Conservation (phyloP, 2,329 filamentous ascomycete genomes). For the Ophiostoma angusticollis region DNA sequence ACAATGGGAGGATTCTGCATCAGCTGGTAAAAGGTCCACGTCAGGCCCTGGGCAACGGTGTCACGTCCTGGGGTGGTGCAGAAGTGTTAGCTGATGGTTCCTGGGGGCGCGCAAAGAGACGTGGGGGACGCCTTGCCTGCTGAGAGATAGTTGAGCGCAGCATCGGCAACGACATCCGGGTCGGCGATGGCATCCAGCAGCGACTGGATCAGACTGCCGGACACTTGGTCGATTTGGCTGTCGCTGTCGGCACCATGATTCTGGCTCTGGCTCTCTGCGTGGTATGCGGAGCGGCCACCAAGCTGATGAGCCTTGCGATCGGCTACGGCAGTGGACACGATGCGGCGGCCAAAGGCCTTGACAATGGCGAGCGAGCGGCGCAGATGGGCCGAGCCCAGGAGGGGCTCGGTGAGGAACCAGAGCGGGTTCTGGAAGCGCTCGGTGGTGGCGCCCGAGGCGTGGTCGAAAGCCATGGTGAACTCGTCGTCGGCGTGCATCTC, state of each 20-base stretch:
- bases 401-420: constrained; percentile 44
- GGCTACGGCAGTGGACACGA: constrained; percentile 42
- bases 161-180: constrained; percentile 45
- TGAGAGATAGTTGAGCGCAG: constrained; percentile 53
- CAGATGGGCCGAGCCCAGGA: constrained; percentile 34
- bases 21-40: constrained; percentile 50
- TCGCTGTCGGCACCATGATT: not conserved
- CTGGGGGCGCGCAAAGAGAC: no score
- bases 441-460: constrained; percentile 46
- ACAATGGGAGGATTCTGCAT: constrained; percentile 34
- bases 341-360: constrained; percentile 41
- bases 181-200: constrained; percentile 44
- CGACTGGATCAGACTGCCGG: constrained; percentile 47
- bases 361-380: constrained; percentile 29
- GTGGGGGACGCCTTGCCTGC: constrained; percentile 27
- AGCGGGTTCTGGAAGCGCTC: constrained; percentile 54
- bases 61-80: constrained; percentile 33
- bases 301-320: constrained; percentile 21
- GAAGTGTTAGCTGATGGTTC: not conserved
- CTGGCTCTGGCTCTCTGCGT: not conserved
- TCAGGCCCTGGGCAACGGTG: constrained; percentile 51
- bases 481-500: constrained; percentile 50
- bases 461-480: constrained; percentile 49
- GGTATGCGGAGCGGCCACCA: not conserved
- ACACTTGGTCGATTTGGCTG: constrained; percentile 27